Conservation (phyloP, 2,329 filamentous ascomycete species). For the Dryadomyces sulphureus region DNA sequence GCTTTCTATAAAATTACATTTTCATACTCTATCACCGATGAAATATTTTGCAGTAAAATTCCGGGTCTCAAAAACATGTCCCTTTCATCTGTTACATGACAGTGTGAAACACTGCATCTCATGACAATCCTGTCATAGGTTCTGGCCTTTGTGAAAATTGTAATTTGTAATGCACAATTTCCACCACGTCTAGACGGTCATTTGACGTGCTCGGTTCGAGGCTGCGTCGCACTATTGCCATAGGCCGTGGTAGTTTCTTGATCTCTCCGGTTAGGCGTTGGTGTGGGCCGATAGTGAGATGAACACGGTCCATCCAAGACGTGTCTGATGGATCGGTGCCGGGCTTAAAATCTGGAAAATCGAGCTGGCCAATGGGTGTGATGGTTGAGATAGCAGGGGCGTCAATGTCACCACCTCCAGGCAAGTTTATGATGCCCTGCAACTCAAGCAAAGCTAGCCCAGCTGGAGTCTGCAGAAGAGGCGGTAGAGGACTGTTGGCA, state of each 20-base stretch:
- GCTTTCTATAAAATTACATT: too few relatives aligned
- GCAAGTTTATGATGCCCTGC: constrained; percentile 70
- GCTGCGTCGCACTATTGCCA: constrained; percentile 58
- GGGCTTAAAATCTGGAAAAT: constrained; percentile 43
- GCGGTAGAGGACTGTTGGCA: constrained; percentile 48
- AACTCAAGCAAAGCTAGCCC: constrained; percentile 85
- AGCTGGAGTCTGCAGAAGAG: constrained; percentile 74
- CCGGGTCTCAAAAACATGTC: too few relatives aligned
- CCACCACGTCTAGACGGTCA: constrained; percentile 63
- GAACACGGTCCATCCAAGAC: constrained; percentile 80
- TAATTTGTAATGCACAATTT: constrained; percentile 77
- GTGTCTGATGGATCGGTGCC: constrained; percentile 28
- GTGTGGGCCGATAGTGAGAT: constrained; percentile 77
- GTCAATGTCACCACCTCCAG: constrained; percentile 14
- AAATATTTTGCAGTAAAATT: too few relatives aligned
- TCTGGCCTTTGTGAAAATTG: constrained; percentile 75
- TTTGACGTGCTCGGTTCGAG: constrained; percentile 14
- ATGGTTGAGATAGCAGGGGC: constrained; percentile 9
- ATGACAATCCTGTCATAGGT: constrained; percentile 38
- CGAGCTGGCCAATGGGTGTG: constrained; percentile 26
- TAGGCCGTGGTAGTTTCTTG: constrained; percentile 64
- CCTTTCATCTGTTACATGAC: too few relatives aligned
- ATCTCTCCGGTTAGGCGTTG: constrained; percentile 83
- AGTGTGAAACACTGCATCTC: constrained; percentile 2
- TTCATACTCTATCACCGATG: too few relatives aligned